Evolutionary conservation across 352 stramenopile species (phyloP), one percentile per base, ranked within the genome.

Genomic region (Globisporangium emineosum): DNA sequence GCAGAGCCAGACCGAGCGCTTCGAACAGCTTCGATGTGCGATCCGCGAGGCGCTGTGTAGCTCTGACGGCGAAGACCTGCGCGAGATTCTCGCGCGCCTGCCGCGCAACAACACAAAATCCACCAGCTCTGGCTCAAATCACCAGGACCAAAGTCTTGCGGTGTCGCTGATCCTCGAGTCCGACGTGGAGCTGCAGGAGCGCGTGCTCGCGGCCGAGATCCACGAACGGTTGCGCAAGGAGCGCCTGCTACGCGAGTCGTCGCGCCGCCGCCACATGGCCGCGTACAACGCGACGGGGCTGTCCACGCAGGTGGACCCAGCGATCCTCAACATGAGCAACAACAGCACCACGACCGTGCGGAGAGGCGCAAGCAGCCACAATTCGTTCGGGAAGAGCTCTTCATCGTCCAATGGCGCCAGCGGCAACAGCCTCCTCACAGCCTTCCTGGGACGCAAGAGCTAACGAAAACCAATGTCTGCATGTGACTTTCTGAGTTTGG

Each of bases 201-300:
- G 70, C 52, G 60, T 83, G 32, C 50, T 80, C 23, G 70, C 72
- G 1, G 70, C 65, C 3, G 70, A 80, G 66, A 83, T 75, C 43
- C 72, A 72, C n/a, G 72, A 83, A 40, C 72, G 68, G 4, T 60
- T 83, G 17, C 75, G 75, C 37, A 78, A 81, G 30, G 75, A 83
- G 45, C 65, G 66, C 3, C 62, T 69, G 25, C 59, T 83, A 42
- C 75, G 75, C 25, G 75, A 83, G 43, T 69, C 57, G 9, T 83
- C 75, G 30, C 75, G 75, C 1, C 59, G 68, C 10, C 67, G 75
- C 19, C 75, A 80, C 54, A 62, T 71, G 10, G 37, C 71, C 13
- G 75, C 75, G 29, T 82, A 82, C 65, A 65, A 53, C 25, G 27
- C 62, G 17, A 49, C 62, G 10, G 47, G 43, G 29, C 27, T 68